Percentiles rank a stretch among this genome's conserved stretches.
Conservation (phyloP, 305 asterid species). For the Fraxinus latifolia region DNA sequence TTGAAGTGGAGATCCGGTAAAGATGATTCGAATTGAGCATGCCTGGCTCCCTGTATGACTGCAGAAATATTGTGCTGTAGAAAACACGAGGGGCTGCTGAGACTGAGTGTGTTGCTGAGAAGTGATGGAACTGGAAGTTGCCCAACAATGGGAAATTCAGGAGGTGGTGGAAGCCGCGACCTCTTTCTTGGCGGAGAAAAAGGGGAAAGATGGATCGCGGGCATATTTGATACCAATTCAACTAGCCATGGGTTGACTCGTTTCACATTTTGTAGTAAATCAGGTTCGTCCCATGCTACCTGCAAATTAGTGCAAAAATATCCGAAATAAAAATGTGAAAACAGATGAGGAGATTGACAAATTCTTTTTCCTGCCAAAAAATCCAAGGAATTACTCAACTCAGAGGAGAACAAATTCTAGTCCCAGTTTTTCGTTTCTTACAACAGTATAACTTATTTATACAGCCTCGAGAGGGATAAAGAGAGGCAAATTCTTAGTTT, state of each 20-base stretch:
- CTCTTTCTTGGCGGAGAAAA: constrained; percentile 73
- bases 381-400: not conserved
- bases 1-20: constrained; percentile 44
- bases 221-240: constrained; percentile 62
- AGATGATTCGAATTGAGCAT: constrained; percentile 44
- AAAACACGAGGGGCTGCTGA: constrained; percentile 71
- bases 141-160: constrained; percentile 45
- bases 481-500: not conserved
- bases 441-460: not conserved
- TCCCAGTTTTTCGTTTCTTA: not conserved
- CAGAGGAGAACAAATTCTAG: not conserved
- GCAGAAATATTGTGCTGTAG: constrained; percentile 54
- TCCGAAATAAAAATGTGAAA: not conserved
- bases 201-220: constrained; percentile 47
- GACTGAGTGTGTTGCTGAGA: constrained; percentile 50
- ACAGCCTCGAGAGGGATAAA: not conserved
- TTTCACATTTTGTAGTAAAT: constrained; percentile 73
- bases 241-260: constrained; percentile 87
- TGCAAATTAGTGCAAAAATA: constrained; percentile 19
- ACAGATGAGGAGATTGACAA: not conserved
- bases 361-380: not conserved
- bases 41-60: constrained; percentile 99
- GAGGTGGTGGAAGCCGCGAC: constrained; percentile 51
- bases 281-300: constrained; percentile 96
- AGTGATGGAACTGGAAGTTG: constrained; percentile 37